Evolutionary conservation across 805 yeast genomes (phyloP).

Genomic region (Ogataea saltuana): DNA sequence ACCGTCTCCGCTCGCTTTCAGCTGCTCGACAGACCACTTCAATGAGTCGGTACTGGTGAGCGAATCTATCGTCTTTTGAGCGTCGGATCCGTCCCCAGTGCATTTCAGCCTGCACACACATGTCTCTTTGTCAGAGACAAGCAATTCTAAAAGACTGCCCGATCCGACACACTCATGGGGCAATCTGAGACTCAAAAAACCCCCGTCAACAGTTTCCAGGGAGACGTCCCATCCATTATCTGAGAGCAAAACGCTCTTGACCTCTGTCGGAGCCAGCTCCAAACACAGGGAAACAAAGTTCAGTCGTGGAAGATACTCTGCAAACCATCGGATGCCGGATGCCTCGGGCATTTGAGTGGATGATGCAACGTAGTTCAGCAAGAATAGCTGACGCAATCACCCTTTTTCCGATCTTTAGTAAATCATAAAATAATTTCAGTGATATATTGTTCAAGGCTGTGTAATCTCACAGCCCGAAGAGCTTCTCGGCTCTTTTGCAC

Average conservation of each 20-base stretch:
- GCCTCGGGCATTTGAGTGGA: background rate
- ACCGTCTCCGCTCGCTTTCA: slow-evolving; percentile 4
- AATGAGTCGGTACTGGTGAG: slow-evolving; percentile 22
- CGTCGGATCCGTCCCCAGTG: background rate
- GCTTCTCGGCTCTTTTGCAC: background rate
- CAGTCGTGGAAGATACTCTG: slow-evolving; percentile 27
- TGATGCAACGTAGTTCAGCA: too few relatives aligned
- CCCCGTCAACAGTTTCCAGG: slow-evolving; percentile 8
- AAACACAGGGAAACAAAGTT: slow-evolving; percentile 22
- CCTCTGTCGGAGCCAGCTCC: slow-evolving; percentile 7
- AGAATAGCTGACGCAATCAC: too few relatives aligned
- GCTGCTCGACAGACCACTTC: slow-evolving; percentile 29
- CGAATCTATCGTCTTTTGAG: slow-evolving; percentile 13
- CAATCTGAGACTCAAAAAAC: slow-evolving; percentile 5
- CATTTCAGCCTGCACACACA: slow-evolving; percentile 1
- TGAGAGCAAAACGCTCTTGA: background rate
- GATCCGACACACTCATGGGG: slow-evolving; percentile 10
- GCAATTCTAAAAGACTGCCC: slow-evolving; percentile 3
- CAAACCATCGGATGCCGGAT: background rate
- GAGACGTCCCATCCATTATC: background rate
- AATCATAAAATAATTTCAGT: background rate
- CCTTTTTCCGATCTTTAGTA: background rate
- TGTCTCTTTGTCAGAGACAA: slow-evolving; percentile 6
- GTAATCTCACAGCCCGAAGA: background rate
- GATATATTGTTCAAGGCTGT: background rate